Percentiles rank a stretch among this genome's conserved stretches.
These are phyloP conservation scores for Yarrowia sp. DNA, from an alignment of 805 yeast species.

Conservation along the genomic window DNA sequence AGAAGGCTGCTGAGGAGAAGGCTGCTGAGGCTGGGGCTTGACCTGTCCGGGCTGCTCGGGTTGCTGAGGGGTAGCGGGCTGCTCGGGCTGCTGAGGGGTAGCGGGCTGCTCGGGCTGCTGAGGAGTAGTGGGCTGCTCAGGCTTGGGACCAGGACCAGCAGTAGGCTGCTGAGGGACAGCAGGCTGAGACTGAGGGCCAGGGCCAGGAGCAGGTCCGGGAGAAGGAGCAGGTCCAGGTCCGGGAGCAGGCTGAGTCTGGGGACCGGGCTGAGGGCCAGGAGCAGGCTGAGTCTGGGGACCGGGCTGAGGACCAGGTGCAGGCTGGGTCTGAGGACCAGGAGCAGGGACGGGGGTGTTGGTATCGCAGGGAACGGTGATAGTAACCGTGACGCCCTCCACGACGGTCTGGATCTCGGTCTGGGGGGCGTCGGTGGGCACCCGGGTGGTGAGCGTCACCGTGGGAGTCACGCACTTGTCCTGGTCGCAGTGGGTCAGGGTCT, in stretches of 20 bases:
- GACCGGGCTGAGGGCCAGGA: constrained; percentile 1
- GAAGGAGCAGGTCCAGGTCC: constrained; percentile 1
- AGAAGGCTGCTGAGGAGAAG: not conserved
- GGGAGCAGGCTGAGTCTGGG: not conserved
- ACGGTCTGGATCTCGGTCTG: constrained; percentile 3
- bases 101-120: not conserved
- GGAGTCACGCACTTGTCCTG: constrained; percentile 17
- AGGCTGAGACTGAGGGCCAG: constrained; percentile 16
- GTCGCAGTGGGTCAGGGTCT: constrained; percentile 27
- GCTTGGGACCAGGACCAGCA: not conserved
- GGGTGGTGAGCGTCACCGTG: constrained; percentile 11
- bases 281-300: not conserved
- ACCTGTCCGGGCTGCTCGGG: not conserved
- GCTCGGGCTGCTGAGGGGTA: not conserved
- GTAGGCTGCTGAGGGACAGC: constrained; percentile 2
- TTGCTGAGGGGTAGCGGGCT: constrained; percentile 1
- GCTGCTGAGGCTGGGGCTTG: not conserved
- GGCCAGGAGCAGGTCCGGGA: not conserved
- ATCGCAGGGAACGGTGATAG: constrained; percentile 28
- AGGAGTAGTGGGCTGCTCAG: not conserved
- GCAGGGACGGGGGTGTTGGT: constrained; percentile 12
- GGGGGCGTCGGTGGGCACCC: constrained; percentile 27
- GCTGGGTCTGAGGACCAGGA: not conserved
- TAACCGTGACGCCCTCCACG: constrained; percentile 8
- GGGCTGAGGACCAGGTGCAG: not conserved